phyloP scores from a whole-genome alignment of 192 early-diverging fungal genomes.

The Chytriomyces sp. region DNA sequence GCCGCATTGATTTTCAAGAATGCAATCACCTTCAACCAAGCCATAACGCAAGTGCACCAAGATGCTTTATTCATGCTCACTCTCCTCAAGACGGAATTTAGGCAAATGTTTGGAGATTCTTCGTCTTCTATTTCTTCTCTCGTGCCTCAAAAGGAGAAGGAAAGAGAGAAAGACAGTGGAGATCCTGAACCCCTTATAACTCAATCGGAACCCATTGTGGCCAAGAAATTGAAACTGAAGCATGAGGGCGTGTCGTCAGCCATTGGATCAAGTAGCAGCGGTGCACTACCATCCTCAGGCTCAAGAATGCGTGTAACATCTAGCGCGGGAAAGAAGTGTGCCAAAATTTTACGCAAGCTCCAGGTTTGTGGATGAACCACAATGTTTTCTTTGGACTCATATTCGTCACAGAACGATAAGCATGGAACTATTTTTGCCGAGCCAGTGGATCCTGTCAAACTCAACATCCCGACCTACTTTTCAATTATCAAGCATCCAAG shows the following conservation, averaged over 20 bases:
- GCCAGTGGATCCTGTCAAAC: slow-evolving; percentile 80
- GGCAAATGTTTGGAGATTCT: slow-evolving; percentile 4
- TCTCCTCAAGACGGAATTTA: slow-evolving; percentile 6
- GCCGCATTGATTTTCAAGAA: slow-evolving; percentile 62
- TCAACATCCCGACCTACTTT: slow-evolving; percentile 85
- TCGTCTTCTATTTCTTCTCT: no score
- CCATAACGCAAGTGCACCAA: slow-evolving; percentile 62
- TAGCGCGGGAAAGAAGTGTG: slow-evolving; percentile 17
- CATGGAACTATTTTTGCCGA: slow-evolving; percentile 37
- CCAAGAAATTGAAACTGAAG: slow-evolving; percentile 23
- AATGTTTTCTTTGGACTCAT: background rate
- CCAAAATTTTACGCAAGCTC: slow-evolving; percentile 19
- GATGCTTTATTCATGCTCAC: slow-evolving; percentile 61
- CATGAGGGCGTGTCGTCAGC: slow-evolving; percentile 10
- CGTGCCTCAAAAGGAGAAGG: no score
- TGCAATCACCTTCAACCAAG: slow-evolving; percentile 68
- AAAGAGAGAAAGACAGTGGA: no score
- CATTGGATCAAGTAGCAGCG: background rate
- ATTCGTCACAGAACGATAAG: background rate
- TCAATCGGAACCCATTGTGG: no score
- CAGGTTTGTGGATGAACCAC: background rate
- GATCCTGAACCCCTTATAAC: background rate
- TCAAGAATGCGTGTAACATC: slow-evolving; percentile 8
- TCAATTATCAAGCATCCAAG: slow-evolving; percentile 76
- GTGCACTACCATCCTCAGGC: background rate